Base-by-base conservation (phyloP, 257 asterid species). In the Solanum sparsipilum region DNA sequence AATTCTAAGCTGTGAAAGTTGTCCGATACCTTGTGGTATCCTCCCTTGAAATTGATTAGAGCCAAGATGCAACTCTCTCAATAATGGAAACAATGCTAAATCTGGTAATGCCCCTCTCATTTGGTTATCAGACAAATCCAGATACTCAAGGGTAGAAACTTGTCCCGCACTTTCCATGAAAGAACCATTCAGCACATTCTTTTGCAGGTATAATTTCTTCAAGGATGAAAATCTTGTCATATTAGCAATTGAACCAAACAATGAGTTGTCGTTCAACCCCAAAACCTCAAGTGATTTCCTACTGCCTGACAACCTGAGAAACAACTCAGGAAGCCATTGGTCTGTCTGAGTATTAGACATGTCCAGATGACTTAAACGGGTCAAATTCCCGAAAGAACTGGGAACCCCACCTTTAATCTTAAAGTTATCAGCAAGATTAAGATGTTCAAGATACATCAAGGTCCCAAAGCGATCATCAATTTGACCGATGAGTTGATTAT, bases 61-160 rank as follows among this genome's bases (percentile, higher is more conserved):
- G 2, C 27, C 36, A 4, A 91, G 79, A 32, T 71, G 71, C 46
- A 84, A 73, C 34, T 36, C 35, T 67, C 20, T 25, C 35, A 88
- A 36, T 38, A 20, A 84, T 7, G 87, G 58, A 36, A 63, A 84
- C 48, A 58, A 29, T n/a, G 60, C n/a, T n/a, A 84, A 18, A 76
- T 25, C 25, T 36, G 41, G 88, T 39, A 63, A 78, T 76, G 13
- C 9, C 35, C 86, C 68, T 67, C 41, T 70, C 87, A 87, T 46
- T 48, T 79, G 87, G 83, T 90, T 90, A 7, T 56, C 52, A 16
- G 72, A 87, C 27, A 90, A 84, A 27, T 83, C 86, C 12, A 89
- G 23, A 90, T 34, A 39, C 67, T 44, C 15, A 0, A 87, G 89
- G 2, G 21, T 16, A 1, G 39, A 44, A 39, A 67, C 23, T 87